Base-by-base conservation (phyloP, 116 monocot species). In the Phalaenopsis hybrid region DNA sequence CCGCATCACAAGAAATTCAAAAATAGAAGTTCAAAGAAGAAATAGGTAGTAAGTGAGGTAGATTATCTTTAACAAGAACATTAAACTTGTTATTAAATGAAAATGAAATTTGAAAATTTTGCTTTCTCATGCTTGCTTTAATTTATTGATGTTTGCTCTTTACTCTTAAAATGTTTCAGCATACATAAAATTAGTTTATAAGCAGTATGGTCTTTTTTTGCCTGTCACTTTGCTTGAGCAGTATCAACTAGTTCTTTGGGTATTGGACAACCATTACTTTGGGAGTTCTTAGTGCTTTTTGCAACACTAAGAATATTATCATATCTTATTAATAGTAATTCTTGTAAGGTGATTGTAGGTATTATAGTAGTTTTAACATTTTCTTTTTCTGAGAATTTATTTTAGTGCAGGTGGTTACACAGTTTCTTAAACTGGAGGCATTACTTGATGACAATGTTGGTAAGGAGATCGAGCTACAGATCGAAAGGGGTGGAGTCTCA, bases 361-460 rank as follows among this genome's bases (percentile, higher is more conserved):
- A 7, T 82, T 75, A 23, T 44, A 12, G 28, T 79, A 82, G 37
- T 12, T 44, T 78, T 17, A 23, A 16, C 46, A 11, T 50, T 11
- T 80, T 46, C 21, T 67, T 48, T 16, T 77, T 72, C 5, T 80
- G 44, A 72, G 41, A 49, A 57, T 79, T 79, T 15, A 8, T 84
- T 83, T 83, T 83, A 21, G 50, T 88, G 82, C 85, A 96, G 96
- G 94, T 96, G 12, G 80, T 96, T 59, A 96, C 96, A 68, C 96
- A 96, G 75, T 96, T 96, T 85, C 92, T 96, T 80, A 94, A 84
- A 85, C 57, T 96, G 86, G 96, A 96, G 79, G 83, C 84, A 7
- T 61, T 93, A 83, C 88, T 96, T 88, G 94, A 96, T 89, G 92
- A 90, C 57, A 90, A 83, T 41, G 84, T 96, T 81, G 77, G 67